A percentile compares a stretch with the other conserved stretches of the same genome.
These are phyloP conservation scores for Tulasnella sp. DNA, from an alignment of 768 basidiomycete species.

Conservation along the genomic window DNA sequence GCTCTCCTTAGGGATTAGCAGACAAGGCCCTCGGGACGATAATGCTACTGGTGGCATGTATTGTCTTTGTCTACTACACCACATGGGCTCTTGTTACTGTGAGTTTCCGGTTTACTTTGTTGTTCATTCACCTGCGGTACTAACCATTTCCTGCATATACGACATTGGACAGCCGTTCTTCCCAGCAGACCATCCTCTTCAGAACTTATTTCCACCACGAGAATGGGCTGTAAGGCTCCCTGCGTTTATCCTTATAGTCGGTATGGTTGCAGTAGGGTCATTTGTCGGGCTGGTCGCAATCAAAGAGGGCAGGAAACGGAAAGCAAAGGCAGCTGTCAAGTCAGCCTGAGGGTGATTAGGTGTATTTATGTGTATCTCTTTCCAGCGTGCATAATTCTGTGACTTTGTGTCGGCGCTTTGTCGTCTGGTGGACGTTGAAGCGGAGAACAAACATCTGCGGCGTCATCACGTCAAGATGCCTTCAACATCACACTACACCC, in stretches of 20 bases:
- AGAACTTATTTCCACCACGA: conserved; percentile 69
- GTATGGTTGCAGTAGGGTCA: conserved; percentile 65
- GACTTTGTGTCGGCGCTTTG: too few relatives aligned
- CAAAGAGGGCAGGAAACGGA: conserved; percentile 61
- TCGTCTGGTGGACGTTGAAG: too few relatives aligned
- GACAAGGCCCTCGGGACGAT: conserved; percentile 71
- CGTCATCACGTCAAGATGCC: too few relatives aligned
- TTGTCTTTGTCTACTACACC: conserved; percentile 84
- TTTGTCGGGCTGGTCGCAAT: conserved; percentile 71
- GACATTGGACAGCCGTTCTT: conserved; percentile 60
- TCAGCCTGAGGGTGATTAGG: conserved; percentile 10
- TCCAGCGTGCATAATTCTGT: too few relatives aligned
- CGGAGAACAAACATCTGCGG: too few relatives aligned
- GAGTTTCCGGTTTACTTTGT: conserved; percentile 10
- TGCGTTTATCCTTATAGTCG: conserved; percentile 68
- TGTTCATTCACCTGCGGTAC: not conserved
- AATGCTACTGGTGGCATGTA: conserved; percentile 68
- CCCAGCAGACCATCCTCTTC: conserved; percentile 59
- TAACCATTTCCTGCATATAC: conserved; percentile 16
- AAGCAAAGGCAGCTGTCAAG: conserved; percentile 45
- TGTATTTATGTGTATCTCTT: too few relatives aligned
- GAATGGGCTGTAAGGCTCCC: conserved; percentile 91
- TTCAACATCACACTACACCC: too few relatives aligned
- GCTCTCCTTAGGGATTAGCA: conserved; percentile 46
- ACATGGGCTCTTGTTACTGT: conserved; percentile 84